phyloP scores from a whole-genome alignment of 2,329 filamentous ascomycete species.

The Fusarium sp. region DNA sequence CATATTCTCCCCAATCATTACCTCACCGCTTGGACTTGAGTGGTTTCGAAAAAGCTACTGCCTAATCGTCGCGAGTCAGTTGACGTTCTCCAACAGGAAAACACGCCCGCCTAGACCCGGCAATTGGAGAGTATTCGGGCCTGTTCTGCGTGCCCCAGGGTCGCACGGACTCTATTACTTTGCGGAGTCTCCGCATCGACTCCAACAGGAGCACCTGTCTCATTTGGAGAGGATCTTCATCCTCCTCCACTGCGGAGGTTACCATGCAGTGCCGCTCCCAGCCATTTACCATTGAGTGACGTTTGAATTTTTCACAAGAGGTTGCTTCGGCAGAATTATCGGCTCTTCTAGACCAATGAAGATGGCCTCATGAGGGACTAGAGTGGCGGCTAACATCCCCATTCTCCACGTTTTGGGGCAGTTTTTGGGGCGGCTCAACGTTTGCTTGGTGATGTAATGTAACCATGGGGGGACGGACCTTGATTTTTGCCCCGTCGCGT shows the following conservation, averaged over 20 bases:
- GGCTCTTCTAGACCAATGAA: constrained; percentile 13
- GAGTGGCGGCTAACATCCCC: constrained; percentile 18
- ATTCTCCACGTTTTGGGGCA: constrained; percentile 24
- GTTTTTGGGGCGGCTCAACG: constrained; percentile 10
- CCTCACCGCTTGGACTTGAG: neutral
- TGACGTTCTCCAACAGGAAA: neutral
- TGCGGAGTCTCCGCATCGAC: constrained; percentile 39
- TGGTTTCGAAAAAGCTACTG: neutral
- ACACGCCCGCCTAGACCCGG: neutral
- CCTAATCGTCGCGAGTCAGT: neutral
- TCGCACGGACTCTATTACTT: constrained; percentile 16
- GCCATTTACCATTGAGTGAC: constrained; percentile 11
- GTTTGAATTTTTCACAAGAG: constrained; percentile 23
- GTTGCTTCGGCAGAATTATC: neutral
- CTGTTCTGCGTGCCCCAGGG: neutral
- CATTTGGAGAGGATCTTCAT: neutral
- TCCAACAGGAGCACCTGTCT: constrained; percentile 21
- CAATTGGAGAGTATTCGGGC: neutral
- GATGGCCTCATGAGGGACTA: neutral
- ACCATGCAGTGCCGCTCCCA: constrained; percentile 11
- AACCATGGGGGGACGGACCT: constrained; percentile 1
- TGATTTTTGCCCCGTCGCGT: neutral
- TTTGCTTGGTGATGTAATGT: constrained; percentile 34
- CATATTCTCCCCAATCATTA: neutral
- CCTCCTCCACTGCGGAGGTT: constrained; percentile 7